Base-by-base conservation (phyloP, 129 eudicot genomes). In the Tagetes patula region DNA sequence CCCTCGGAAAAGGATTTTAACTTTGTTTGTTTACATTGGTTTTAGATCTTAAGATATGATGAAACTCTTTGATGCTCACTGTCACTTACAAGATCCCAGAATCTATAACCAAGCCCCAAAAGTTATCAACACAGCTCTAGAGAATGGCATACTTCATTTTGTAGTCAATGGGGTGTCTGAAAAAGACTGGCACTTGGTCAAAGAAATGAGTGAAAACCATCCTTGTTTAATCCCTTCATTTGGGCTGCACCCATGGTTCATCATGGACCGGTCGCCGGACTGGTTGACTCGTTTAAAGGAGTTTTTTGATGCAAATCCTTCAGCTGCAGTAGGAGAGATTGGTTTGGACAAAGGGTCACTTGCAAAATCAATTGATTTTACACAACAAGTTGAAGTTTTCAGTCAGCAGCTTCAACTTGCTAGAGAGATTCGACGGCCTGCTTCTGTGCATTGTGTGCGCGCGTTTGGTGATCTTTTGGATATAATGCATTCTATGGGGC, bases 391-490 rank as follows among this genome's bases (percentile, higher is more conserved):
- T 55, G 89, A 94, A 69, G 77, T 88, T 65, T 94, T 88, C 45
- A 74, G 85, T 13, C 63, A 69, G 77, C 99, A 90, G 84, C 91
- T 94, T 71, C 84, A 86, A 74, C 96, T 94, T 58, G 99, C 99
- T 45, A 90, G 86, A 81, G 89, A 90, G 83, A 71, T 95, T 55
- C 83, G 83, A 61, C 77, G 85, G 62, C 99, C 99, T 0, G 99
- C 91, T 30, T 90, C 99, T 11, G 81, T 95, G 13, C 99, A 95
- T 49, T 95, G 99, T 77, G 97, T 95, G 65, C 94, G 91, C 49
- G 99, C 99, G 33, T 95, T 81, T 79, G 99, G 96, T 10, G 96
- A 95, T 76, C 89, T 95, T 65, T 87, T 95, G 56, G 84, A 84
- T 4, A 75, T 95, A 72, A 76, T 90, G 85, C 85, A 83, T 63